These are phyloP conservation scores for Fagus crenata DNA, from an alignment of 306 rosid genomes.

Conservation along the genomic window DNA sequence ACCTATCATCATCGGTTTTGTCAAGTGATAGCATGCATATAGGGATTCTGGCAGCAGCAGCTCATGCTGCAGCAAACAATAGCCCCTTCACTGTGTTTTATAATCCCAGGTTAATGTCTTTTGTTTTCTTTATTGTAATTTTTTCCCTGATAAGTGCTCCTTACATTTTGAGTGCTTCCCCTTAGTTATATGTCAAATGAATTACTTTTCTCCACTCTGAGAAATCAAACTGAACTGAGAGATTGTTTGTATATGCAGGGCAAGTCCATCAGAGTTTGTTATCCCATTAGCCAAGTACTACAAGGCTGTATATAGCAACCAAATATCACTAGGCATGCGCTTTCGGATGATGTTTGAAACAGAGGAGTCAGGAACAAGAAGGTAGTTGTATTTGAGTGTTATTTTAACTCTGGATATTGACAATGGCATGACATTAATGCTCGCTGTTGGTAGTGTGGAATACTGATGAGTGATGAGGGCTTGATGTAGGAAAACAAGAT, in stretches of 20 bases:
- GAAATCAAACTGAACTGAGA: conserved; percentile 7
- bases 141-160: background rate
- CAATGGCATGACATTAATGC: background rate
- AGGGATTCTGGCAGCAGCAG: conserved; percentile 97
- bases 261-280: conserved; percentile 98
- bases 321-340: conserved; percentile 92
- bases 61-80: conserved; percentile 90
- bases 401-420: background rate
- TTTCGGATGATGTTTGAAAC: conserved; percentile 98
- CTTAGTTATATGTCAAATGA: conserved; percentile 12
- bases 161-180: conserved; percentile 2
- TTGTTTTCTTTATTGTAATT: background rate
- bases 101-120: conserved; percentile 74
- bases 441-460: conserved; percentile 1
- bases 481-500: conserved; percentile 12
- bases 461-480: conserved; percentile 2
- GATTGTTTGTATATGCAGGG: conserved; percentile 55
- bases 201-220: conserved; percentile 4
- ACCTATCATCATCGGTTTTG: conserved; percentile 79
- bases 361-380: conserved; percentile 97
- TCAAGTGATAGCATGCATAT: conserved; percentile 99
- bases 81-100: conserved; percentile 85
- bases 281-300: conserved; percentile 96
- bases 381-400: conserved; percentile 49
- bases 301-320: conserved; percentile 92